Base-by-base conservation (phyloP, 73 alveolate species). In the Paramecium octaurelia region DNA sequence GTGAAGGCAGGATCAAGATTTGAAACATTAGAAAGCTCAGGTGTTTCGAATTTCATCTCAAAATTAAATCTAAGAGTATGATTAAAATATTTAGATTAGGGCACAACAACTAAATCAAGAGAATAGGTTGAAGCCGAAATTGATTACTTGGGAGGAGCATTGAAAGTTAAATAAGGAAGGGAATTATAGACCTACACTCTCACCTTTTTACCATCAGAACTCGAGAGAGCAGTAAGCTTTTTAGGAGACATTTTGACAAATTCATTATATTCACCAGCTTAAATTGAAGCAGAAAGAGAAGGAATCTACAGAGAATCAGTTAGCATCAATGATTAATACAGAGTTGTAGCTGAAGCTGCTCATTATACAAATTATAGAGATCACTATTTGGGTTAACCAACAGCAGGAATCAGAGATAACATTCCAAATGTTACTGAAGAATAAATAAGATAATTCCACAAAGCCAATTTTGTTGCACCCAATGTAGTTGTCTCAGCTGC, bases 1-100 rank as follows among this genome's bases (percentile, higher is more conserved):
- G 93, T 95, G 31, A 95, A 93, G 3, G 98, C 98, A 75, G 98
- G 98, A 54, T 93, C 98, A 40, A 93, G 97, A 86, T 92, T 94
- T 90, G 97, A 96, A 88, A 92, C 96, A n/a, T 60, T 95, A 36
- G 95, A 90, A 48, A 86, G 96, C 46, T 58, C 93, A 2, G 98
- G 98, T 21, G 91, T 92, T 20, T 95, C 98, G 60, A 69, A 92
- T 70, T 92, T 96, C 85, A 92, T 96, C 18, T 94, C 95, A 59
- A 91, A 93, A 92, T 92, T 93, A 59, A 59, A 71, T 18, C 86
- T 92, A 24, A 92, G 91, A 92, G 93, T 58, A 80, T 20, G 34
- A 87, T 24, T 48, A 42, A 27, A 4, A 3, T 83, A 83, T 14
- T 46, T 36, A 83, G 2, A 59, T 84, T 48, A 70, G 92, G 98